Evolutionary conservation across 2,329 filamentous ascomycete genomes (phyloP).

Genomic region (Ascomycota sp.): DNA sequence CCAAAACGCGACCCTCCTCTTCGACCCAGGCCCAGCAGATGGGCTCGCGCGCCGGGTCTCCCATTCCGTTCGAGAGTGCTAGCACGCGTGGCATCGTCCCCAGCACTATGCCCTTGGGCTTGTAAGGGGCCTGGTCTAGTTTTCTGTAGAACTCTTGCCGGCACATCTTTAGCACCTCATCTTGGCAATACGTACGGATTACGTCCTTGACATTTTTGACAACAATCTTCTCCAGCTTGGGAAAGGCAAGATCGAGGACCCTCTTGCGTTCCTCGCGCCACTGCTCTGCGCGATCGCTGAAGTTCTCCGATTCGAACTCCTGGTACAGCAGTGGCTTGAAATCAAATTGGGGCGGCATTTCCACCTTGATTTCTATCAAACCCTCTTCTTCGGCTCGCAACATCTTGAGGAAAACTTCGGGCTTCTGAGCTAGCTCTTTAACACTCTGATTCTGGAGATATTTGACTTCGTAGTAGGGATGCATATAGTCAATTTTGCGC

Average conservation of each 20-base stretch:
- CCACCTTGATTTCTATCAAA: slow-evolving; percentile 66
- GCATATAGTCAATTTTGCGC: slow-evolving; percentile 80
- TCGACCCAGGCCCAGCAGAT: slow-evolving; percentile 86
- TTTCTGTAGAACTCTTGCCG: slow-evolving; percentile 77
- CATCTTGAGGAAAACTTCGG: slow-evolving; percentile 91
- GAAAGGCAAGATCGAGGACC: slow-evolving; percentile 61
- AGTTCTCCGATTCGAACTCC: slow-evolving; percentile 86
- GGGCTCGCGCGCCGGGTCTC: slow-evolving; percentile 52
- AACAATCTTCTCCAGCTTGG: slow-evolving; percentile 66
- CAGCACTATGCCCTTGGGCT: slow-evolving; percentile 77
- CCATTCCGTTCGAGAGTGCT: slow-evolving; percentile 69
- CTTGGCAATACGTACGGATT: slow-evolving; percentile 82
- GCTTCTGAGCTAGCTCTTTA: slow-evolving; percentile 56
- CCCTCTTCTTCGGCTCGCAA: slow-evolving; percentile 91
- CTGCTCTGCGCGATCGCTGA: slow-evolving; percentile 80
- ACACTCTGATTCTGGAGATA: slow-evolving; percentile 84
- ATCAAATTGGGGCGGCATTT: slow-evolving; percentile 52
- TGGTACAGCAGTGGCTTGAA: slow-evolving; percentile 60
- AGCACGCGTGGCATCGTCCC: slow-evolving; percentile 78
- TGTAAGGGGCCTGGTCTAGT: slow-evolving; percentile 88
- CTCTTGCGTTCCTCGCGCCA: slow-evolving; percentile 84
- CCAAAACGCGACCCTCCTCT: slow-evolving; percentile 73
- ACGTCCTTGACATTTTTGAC: slow-evolving; percentile 88
- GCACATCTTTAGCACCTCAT: slow-evolving; percentile 70
- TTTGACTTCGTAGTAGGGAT: slow-evolving; percentile 95